These are phyloP conservation scores for Xylariaceae sp. DNA, from an alignment of 2,329 filamentous ascomycete species.

Conservation along the genomic window DNA sequence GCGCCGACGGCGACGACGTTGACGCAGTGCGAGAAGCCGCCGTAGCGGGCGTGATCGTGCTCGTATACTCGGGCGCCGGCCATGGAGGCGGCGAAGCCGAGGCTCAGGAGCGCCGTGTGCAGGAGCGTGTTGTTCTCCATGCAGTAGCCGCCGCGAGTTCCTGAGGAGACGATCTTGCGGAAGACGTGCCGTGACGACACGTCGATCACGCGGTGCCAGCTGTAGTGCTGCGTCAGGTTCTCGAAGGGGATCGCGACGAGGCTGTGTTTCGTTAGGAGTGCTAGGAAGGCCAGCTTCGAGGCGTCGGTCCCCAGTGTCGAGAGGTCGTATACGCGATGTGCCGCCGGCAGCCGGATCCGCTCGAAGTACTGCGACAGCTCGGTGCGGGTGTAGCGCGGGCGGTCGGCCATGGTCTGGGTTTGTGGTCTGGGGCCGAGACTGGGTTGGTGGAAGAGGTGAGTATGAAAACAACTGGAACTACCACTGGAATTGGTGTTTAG, in stretches of 20 bases:
- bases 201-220: slow-evolving; percentile 35
- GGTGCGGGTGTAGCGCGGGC: slow-evolving; percentile 17
- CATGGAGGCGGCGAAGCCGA: slow-evolving; percentile 41
- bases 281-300: slow-evolving; percentile 14
- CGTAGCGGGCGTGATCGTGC: slow-evolving; percentile 10
- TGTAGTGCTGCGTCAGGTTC: slow-evolving; percentile 50
- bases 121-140: slow-evolving; percentile 50
- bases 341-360: slow-evolving; percentile 24
- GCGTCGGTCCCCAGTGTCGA: not conserved
- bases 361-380: slow-evolving; percentile 27
- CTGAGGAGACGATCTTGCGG: slow-evolving; percentile 43
- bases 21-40: slow-evolving; percentile 35
- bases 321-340: slow-evolving; percentile 14
- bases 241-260: slow-evolving; percentile 50
- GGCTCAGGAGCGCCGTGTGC: slow-evolving; percentile 43
- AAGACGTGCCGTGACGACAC: slow-evolving; percentile 43
- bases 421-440: slow-evolving; percentile 1
- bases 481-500: no score
- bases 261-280: slow-evolving; percentile 36
- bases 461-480: no score
- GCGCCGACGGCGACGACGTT: slow-evolving; percentile 28
- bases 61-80: slow-evolving; percentile 31
- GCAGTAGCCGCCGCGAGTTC: slow-evolving; percentile 47
- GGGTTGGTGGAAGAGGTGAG: no score
- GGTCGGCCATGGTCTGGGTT: slow-evolving; percentile 21